Conservation (phyloP, 2,329 filamentous ascomycete species). For the Claviceps sp. region DNA sequence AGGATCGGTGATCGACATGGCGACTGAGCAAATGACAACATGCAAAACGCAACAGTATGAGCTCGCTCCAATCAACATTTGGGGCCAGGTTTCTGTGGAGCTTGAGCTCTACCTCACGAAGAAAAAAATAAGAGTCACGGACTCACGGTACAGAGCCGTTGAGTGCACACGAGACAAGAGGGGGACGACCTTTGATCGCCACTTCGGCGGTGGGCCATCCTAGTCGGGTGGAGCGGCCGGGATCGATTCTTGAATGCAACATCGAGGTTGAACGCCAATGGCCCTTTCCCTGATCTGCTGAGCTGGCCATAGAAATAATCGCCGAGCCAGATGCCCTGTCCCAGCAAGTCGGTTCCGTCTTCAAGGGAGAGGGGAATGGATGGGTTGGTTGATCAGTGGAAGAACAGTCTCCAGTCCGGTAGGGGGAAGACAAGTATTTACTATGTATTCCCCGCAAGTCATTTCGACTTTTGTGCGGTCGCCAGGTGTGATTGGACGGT, state of each 20-base stretch:
- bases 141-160: background rate
- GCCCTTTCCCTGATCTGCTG: background rate
- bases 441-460: background rate
- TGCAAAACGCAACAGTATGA: background rate
- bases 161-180: conserved; percentile 1
- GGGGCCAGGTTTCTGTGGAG: background rate
- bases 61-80: background rate
- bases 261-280: background rate
- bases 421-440: background rate
- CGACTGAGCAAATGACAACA: background rate
- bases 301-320: background rate
- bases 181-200: conserved; percentile 2
- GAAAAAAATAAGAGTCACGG: background rate
- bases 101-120: background rate
- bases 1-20: too few relatives aligned
- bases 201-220: conserved; percentile 1
- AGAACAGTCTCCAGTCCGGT: background rate
- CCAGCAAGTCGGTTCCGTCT: background rate
- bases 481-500: background rate
- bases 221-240: background rate
- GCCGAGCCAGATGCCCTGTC: background rate
- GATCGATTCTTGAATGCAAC: background rate
- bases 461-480: background rate
- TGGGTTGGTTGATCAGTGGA: background rate
- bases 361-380: background rate